Base-by-base conservation (phyloP, 192 early-diverging fungal genomes). In the Spizellomyces punctatus region DNA sequence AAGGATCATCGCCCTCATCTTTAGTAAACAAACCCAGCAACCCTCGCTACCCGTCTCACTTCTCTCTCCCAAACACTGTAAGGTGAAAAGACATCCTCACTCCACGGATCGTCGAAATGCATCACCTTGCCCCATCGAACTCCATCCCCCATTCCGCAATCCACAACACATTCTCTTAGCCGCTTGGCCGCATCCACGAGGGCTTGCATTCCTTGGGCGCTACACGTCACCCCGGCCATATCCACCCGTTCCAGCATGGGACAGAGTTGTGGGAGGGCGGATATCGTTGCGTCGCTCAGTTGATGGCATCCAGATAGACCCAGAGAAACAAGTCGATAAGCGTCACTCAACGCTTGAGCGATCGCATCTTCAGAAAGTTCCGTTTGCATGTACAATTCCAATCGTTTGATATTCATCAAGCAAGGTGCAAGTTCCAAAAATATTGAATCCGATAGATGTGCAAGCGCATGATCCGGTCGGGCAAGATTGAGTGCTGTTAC, bases 371-470 rank as follows among this genome's bases (percentile, higher is more conserved):
- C 69, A 2, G 60, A 44, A 22, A 76, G 14, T 1, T 52, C 14
- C 0, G 44, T 61, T 58, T 76, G 75, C 75, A 76, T 76, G 70
- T 76, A 76, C 10, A 76, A 60, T 48, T 76, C 75, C 46, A 76
- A 54, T 19, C 56, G 49, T 9, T 50, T 41, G 42, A 76, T 43
- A 43, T 22, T n/a, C 5, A 48, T 43, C 8, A 76, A 58, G 50
- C 47, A 36, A 8, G 70, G 69, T 10, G 62, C 63, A 9, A 76
- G 46, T 36, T 74, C 10, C 16, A 73, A 41, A 1, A 76, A 70
- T 5, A 45, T 19, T 46, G 19, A 57, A 44, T 76, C 75, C 54
- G 12, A 19, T 7, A 76, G 58, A 41, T 16, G 17, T 9, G 46
- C 19, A 6, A 43, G 46, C 48, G 59, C 63, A 50, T 64, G 62